Evolutionary conservation across 331 rosid species (phyloP).

Genomic region (Quercus phellos): DNA sequence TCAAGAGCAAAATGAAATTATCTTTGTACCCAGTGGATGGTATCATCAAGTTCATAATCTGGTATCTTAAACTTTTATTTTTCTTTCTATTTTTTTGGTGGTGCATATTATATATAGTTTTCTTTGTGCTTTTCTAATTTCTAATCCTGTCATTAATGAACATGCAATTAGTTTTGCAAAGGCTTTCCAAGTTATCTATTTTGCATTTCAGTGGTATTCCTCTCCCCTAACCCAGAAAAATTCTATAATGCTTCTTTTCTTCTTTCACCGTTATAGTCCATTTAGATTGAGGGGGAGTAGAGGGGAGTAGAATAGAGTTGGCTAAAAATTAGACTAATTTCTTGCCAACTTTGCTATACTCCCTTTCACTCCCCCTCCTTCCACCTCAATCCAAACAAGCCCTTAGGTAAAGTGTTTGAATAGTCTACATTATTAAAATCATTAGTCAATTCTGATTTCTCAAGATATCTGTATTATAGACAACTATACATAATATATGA

Average conservation of each 20-base stretch:
- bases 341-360: too few species aligned
- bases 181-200: not conserved
- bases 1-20: constrained; percentile 78
- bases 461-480: not conserved
- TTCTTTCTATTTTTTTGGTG: not conserved
- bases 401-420: not conserved
- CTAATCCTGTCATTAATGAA: not conserved
- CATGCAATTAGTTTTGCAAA: not conserved
- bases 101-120: not conserved
- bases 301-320: too few species aligned
- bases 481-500: not conserved
- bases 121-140: not conserved
- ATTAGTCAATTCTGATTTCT: not conserved
- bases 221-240: not conserved
- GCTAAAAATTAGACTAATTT: too few species aligned
- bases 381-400: too few species aligned
- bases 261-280: not conserved
- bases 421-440: not conserved
- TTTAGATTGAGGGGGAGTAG: too few species aligned
- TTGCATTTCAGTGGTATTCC: not conserved
- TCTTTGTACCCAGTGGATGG: constrained; percentile 97
- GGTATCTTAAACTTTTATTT: constrained; percentile 37
- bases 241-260: not conserved
- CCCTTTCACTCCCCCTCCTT: too few species aligned
- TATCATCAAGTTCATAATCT: constrained; percentile 94